phyloP scores from a whole-genome alignment of 1,284 basidiomycete genomes.

The Puccinia coronata region DNA sequence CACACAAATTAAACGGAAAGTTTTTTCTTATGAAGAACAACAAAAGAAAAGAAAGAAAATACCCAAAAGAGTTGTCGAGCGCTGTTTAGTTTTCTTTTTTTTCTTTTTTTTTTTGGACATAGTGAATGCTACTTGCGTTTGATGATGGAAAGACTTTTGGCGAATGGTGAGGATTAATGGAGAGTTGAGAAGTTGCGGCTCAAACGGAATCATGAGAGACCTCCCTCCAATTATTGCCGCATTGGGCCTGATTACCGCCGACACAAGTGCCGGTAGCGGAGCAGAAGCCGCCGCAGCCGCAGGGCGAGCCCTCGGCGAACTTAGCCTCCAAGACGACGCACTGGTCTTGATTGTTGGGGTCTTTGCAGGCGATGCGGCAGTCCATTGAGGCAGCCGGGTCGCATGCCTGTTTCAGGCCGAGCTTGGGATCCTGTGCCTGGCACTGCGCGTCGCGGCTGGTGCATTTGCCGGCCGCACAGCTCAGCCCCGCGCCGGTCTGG shows the following conservation, averaged over 20 bases:
- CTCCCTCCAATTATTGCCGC: slow-evolving; percentile 21
- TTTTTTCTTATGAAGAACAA: too few relatives aligned
- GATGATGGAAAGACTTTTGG: neutral
- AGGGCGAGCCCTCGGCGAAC: slow-evolving; percentile 56
- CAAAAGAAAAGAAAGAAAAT: too few relatives aligned
- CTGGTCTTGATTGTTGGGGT: slow-evolving; percentile 53
- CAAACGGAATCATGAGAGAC: neutral
- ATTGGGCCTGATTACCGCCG: slow-evolving; percentile 53
- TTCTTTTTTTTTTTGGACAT: too few relatives aligned
- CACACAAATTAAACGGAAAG: too few relatives aligned
- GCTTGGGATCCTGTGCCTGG: slow-evolving; percentile 50
- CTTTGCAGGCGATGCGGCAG: slow-evolving; percentile 55
- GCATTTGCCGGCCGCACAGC: slow-evolving; percentile 56
- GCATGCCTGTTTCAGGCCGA: slow-evolving; percentile 54
- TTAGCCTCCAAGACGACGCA: slow-evolving; percentile 55
- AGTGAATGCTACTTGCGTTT: neutral
- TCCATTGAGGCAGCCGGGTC: slow-evolving; percentile 53
- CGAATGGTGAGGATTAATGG: neutral
- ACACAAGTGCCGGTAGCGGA: slow-evolving; percentile 54
- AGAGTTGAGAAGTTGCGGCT: neutral
- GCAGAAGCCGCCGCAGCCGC: slow-evolving; percentile 57
- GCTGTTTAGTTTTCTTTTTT: too few relatives aligned
- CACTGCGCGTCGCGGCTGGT: slow-evolving; percentile 57
- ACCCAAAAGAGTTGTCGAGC: too few relatives aligned
- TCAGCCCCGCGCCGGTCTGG: slow-evolving; percentile 50